Percentiles rank a stretch among this genome's conserved stretches.
These are phyloP conservation scores for Gossypium stocksii DNA, from an alignment of 345 rosid species.

Conservation along the genomic window DNA sequence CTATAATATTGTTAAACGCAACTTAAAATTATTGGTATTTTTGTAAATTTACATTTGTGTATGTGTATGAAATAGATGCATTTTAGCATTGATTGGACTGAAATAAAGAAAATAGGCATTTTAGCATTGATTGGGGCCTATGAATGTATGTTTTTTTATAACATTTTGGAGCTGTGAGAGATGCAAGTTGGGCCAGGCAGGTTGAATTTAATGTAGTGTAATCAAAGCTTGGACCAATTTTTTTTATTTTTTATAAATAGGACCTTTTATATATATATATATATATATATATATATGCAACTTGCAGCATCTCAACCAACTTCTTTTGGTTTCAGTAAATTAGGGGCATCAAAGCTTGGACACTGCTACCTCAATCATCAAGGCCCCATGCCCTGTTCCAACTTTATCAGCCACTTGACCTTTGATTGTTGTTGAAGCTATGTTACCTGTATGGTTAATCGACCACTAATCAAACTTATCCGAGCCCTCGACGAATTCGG, in stretches of 20 bases:
- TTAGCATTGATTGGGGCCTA: neutral
- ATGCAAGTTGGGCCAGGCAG: neutral
- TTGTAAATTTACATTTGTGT: no score
- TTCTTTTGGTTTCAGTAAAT: neutral
- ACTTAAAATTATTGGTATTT: no score
- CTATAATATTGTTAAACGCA: no score
- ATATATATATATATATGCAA: neutral
- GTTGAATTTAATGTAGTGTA: conserved; percentile 7
- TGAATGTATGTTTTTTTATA: neutral
- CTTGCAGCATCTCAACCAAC: conserved; percentile 7
- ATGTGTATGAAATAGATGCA: no score
- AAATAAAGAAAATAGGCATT: neutral
- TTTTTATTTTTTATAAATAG: neutral
- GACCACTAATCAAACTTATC: neutral
- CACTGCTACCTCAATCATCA: conserved; percentile 1
- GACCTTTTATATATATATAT: neutral
- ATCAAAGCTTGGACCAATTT: neutral
- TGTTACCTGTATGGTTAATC: neutral
- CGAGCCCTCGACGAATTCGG: neutral
- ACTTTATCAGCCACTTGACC: neutral
- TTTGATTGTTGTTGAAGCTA: neutral
- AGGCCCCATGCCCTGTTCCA: neutral
- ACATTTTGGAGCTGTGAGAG: neutral
- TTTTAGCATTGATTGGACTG: neutral
- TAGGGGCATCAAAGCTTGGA: neutral